phyloP scores from a whole-genome alignment of 164 flowering plant species.

The Chimonanthus praecox region DNA sequence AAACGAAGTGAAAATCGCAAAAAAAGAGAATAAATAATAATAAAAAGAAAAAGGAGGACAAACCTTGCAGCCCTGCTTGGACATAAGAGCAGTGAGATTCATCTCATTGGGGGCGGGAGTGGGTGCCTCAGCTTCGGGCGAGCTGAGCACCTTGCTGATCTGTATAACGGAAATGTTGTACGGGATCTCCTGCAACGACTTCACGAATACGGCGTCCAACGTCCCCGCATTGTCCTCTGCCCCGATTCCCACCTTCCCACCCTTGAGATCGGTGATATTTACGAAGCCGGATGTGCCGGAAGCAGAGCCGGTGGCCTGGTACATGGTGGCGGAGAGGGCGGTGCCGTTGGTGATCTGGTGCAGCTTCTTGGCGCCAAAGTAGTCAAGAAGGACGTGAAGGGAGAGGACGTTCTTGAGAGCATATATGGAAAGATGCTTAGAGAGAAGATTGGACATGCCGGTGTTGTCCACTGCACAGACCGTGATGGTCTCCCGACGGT shows the following conservation, averaged over 20 bases:
- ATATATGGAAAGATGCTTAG: slow-evolving; percentile 48
- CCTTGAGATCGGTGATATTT: slow-evolving; percentile 65
- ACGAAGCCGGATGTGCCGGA: slow-evolving; percentile 66
- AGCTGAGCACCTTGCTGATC: slow-evolving; percentile 51
- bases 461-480: slow-evolving; percentile 71
- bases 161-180: slow-evolving; percentile 78
- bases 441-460: slow-evolving; percentile 51
- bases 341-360: slow-evolving; percentile 70
- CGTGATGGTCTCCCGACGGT: slow-evolving; percentile 74
- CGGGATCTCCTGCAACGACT: slow-evolving; percentile 61
- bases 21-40: no score
- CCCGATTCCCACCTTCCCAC: slow-evolving; percentile 75
- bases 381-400: slow-evolving; percentile 68
- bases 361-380: slow-evolving; percentile 80
- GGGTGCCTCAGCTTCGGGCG: slow-evolving; percentile 83
- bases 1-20: no score
- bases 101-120: slow-evolving; percentile 43
- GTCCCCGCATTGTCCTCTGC: slow-evolving; percentile 37
- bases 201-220: slow-evolving; percentile 49
- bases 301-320: slow-evolving; percentile 70
- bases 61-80: slow-evolving; percentile 59
- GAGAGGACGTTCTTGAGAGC: slow-evolving; percentile 64
- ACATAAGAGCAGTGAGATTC: slow-evolving; percentile 48
- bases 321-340: slow-evolving; percentile 52
- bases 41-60: background rate